These are phyloP conservation scores for Venturia pyrina DNA, from an alignment of 2,329 filamentous ascomycete genomes.

Conservation along the genomic window DNA sequence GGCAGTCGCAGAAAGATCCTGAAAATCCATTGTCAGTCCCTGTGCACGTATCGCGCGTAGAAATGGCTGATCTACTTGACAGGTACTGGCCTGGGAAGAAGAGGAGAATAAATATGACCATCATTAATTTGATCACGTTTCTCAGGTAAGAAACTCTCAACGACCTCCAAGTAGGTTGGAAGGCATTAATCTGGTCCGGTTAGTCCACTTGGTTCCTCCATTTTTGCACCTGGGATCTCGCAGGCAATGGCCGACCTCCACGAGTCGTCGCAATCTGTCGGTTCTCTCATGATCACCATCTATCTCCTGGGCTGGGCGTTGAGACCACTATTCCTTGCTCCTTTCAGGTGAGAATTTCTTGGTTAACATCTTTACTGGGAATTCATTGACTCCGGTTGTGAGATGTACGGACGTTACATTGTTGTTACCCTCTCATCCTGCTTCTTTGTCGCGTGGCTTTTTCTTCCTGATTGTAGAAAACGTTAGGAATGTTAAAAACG, in stretches of 20 bases:
- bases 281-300: slow-evolving; percentile 24
- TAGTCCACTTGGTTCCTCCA: slow-evolving; percentile 25
- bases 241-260: slow-evolving; percentile 24
- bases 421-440: slow-evolving; percentile 3
- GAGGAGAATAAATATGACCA: slow-evolving; percentile 6
- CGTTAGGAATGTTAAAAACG: no score
- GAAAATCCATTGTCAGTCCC: slow-evolving; percentile 10
- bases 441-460: slow-evolving; percentile 13
- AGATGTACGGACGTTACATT: slow-evolving; percentile 13
- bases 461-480: no score
- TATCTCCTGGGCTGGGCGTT: slow-evolving; percentile 26
- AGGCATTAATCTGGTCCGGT: not conserved
- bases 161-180: slow-evolving; percentile 11
- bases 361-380: not conserved
- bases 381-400: not conserved
- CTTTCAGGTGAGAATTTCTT: not conserved
- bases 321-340: not conserved
- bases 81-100: slow-evolving; percentile 12
- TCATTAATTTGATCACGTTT: slow-evolving; percentile 10
- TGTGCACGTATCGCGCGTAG: no score
- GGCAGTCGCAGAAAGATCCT: slow-evolving; percentile 10
- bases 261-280: slow-evolving; percentile 23
- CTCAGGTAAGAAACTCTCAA: not conserved
- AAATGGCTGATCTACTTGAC: not conserved
- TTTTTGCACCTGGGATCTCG: slow-evolving; percentile 25